Conservation (phyloP, 805 yeast species). For the Hemisphaericaspora nanyangensis region DNA sequence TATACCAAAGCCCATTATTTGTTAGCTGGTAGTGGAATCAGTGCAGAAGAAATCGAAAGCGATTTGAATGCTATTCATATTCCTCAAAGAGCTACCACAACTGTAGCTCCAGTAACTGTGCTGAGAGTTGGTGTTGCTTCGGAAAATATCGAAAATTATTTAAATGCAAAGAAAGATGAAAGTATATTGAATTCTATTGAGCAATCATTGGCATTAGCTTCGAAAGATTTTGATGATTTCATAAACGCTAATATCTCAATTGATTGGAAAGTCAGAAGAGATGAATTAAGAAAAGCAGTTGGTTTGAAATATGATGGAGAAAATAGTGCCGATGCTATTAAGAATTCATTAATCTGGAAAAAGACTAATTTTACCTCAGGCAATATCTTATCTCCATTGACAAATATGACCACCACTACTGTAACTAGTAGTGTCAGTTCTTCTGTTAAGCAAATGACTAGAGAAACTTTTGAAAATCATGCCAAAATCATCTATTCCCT, state of each 20-base stretch:
- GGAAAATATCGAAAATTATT: conserved; percentile 53
- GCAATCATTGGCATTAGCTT: conserved; percentile 66
- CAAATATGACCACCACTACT: too few species aligned
- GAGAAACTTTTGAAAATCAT: conserved; percentile 65
- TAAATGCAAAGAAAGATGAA: conserved; percentile 74
- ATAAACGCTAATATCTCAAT: conserved; percentile 67
- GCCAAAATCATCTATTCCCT: conserved; percentile 69
- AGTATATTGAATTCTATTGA: conserved; percentile 80
- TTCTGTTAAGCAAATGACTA: conserved; percentile 27
- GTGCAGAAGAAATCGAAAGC: conserved; percentile 75
- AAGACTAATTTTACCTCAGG: conserved; percentile 28
- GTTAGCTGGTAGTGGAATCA: conserved; percentile 83
- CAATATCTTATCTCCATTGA: conserved; percentile 32
- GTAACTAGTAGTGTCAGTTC: conserved; percentile 3
- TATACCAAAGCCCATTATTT: conserved; percentile 81
- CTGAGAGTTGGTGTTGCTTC: neutral
- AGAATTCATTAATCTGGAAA: conserved; percentile 33
- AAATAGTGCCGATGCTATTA: conserved; percentile 9
- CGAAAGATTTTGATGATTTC: conserved; percentile 77
- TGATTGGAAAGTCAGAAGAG: conserved; percentile 82
- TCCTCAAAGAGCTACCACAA: conserved; percentile 1
- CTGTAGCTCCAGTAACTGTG: conserved; percentile 1
- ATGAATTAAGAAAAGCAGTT: conserved; percentile 67
- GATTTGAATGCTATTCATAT: conserved; percentile 40
- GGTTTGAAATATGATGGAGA: conserved; percentile 38